These are phyloP conservation scores for Plectosphaerella cucumerina DNA, from an alignment of 2,329 filamentous ascomycete species.

Conservation along the genomic window DNA sequence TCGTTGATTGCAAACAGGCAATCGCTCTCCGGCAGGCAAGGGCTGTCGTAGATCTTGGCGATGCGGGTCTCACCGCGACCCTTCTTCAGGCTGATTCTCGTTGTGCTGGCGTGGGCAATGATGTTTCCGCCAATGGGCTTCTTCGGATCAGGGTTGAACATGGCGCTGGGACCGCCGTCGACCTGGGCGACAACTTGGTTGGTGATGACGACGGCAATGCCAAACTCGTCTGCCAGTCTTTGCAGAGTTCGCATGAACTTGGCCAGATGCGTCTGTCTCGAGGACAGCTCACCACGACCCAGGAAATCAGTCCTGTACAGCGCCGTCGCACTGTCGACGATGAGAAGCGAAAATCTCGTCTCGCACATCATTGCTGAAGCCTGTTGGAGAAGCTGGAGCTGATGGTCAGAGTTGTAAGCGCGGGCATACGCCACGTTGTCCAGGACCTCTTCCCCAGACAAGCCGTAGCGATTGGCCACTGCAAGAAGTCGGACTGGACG, in stretches of 20 bases:
- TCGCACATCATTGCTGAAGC: constrained; percentile 99
- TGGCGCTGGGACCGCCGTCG: constrained; percentile 89
- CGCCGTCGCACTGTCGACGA: constrained; percentile 94
- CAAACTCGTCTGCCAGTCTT: constrained; percentile 76
- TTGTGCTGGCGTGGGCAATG: constrained; percentile 96
- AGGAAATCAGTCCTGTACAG: constrained; percentile 96
- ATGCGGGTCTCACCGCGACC: constrained; percentile 92
- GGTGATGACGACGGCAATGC: constrained; percentile 96
- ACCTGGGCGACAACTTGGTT: constrained; percentile 99
- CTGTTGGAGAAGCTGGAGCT: constrained; percentile 90
- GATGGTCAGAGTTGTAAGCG: constrained; percentile 97
- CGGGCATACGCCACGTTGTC: constrained; percentile 98
- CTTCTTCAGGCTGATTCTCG: constrained; percentile 90
- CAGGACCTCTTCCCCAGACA: constrained; percentile 94
- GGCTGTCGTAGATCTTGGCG: constrained; percentile 99
- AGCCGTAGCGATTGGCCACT: constrained; percentile 88
- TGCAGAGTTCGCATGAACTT: constrained; percentile 86
- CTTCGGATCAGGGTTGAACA: constrained; percentile 99
- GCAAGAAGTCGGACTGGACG: constrained; percentile 85
- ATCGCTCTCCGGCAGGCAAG: constrained; percentile 93
- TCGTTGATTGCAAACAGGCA: constrained; percentile 96
- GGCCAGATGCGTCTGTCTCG: constrained; percentile 80
- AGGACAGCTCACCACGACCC: constrained; percentile 95
- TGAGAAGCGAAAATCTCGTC: constrained; percentile 90
- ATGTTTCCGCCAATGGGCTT: constrained; percentile 99